Evolutionary conservation across 1,284 basidiomycete species (phyloP).

Genomic region (Leccinum glutinopallens): DNA sequence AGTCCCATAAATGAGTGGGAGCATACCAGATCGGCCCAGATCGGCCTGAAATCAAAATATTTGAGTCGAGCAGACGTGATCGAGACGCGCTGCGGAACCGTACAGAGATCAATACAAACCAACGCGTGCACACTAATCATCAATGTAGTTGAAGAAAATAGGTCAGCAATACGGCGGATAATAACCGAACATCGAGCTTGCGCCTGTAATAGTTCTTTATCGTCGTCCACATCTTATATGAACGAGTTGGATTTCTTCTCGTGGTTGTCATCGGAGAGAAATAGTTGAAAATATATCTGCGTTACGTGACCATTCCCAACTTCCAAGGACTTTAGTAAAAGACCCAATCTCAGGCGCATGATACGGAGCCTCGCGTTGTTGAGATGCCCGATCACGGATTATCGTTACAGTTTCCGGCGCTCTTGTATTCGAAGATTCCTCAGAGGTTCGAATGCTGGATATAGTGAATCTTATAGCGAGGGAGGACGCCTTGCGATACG

Average conservation of each 20-base stretch:
- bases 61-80: conserved; percentile 55
- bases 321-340: not conserved
- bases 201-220: conserved; percentile 23
- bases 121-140: conserved; percentile 42
- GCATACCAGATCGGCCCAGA: not conserved
- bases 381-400: not conserved
- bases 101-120: not conserved
- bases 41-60: not conserved
- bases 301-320: too few species aligned
- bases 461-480: not conserved
- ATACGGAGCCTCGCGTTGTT: not conserved
- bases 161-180: conserved; percentile 62
- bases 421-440: too few species aligned
- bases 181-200: conserved; percentile 55
- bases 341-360: not conserved
- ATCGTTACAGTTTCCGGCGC: not conserved
- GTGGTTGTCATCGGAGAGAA: not conserved
- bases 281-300: too few species aligned
- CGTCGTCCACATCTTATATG: not conserved
- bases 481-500: not conserved
- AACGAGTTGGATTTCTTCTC: not conserved
- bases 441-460: not conserved
- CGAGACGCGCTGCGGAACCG: conserved; percentile 48
- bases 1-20: not conserved
- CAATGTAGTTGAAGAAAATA: conserved; percentile 69